Conservation (phyloP, 2,329 filamentous ascomycete genomes). For the Ophioceras dolichostomum region DNA sequence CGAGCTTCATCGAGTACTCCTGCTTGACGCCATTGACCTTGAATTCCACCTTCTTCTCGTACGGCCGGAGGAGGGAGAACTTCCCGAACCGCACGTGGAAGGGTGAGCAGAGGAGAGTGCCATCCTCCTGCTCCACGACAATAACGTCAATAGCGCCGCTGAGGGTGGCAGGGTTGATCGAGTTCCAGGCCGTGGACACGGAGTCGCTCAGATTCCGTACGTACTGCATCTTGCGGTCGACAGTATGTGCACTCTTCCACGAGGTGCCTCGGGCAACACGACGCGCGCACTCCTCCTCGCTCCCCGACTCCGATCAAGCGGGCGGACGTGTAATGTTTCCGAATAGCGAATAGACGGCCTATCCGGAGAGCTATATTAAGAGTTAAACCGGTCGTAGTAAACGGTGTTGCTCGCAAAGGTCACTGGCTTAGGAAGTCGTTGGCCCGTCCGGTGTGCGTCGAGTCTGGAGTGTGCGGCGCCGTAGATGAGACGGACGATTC, state of each 20-base stretch:
- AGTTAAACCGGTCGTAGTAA: too few species aligned
- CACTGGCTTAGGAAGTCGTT: too few species aligned
- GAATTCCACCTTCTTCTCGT: conserved; percentile 98
- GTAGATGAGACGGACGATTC: too few species aligned
- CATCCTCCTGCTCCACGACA: conserved; percentile 93
- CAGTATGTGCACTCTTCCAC: too few species aligned
- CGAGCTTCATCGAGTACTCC: conserved; percentile 94
- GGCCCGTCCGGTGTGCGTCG: too few species aligned
- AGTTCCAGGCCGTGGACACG: conserved; percentile 98
- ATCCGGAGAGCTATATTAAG: too few species aligned
- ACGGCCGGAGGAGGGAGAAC: conserved; percentile 88
- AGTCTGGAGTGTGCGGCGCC: too few species aligned
- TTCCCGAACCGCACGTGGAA: conserved; percentile 99
- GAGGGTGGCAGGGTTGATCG: conserved; percentile 93
- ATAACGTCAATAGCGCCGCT: conserved; percentile 98
- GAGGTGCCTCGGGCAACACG: too few species aligned
- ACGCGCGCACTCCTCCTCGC: background rate
- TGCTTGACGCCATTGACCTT: conserved; percentile 86
- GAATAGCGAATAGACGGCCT: too few species aligned
- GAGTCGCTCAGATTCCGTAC: conserved; percentile 89
- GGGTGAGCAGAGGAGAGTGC: conserved; percentile 77
- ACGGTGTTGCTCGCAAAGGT: too few species aligned
- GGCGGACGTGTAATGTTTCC: too few species aligned
- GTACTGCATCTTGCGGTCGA: conserved; percentile 71
- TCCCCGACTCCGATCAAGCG: too few species aligned